Evolutionary conservation across 148 eudicot species (phyloP).

Genomic region (Linanthus parryae): DNA sequence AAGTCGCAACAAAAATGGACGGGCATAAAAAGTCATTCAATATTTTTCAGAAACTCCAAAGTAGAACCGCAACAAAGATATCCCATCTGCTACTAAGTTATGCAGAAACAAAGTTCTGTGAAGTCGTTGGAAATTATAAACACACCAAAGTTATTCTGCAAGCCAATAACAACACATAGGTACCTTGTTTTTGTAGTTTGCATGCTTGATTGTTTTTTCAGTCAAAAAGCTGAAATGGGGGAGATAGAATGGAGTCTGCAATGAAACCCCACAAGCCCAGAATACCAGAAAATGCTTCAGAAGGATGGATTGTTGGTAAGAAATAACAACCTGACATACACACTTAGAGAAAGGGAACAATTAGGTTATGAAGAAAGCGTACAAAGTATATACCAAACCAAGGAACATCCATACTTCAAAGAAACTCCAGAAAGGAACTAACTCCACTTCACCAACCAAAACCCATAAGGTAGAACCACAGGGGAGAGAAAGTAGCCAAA

Average conservation of each 20-base stretch:
- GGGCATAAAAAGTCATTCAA: neutral
- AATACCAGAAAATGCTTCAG: constrained; percentile 17
- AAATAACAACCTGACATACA: too few relatives aligned
- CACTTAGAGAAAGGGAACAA: constrained; percentile 10
- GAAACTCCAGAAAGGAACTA: constrained; percentile 56
- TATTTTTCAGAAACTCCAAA: neutral
- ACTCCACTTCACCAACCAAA: constrained; percentile 78
- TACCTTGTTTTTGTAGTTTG: constrained; percentile 78
- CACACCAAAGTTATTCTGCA: neutral
- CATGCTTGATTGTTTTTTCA: constrained; percentile 35
- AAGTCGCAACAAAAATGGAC: neutral
- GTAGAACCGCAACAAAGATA: neutral
- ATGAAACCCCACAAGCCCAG: constrained; percentile 21
- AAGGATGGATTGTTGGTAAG: too few relatives aligned
- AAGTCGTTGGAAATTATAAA: neutral
- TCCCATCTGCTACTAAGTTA: neutral
- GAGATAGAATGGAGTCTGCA: constrained; percentile 1
- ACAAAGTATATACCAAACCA: constrained; percentile 14
- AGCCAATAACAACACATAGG: neutral
- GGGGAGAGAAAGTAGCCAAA: constrained; percentile 23
- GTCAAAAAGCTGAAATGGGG: constrained; percentile 6
- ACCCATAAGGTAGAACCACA: constrained; percentile 22
- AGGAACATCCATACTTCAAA: constrained; percentile 53
- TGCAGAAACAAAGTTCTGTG: too few relatives aligned
- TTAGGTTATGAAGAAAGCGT: constrained; percentile 9